Conservation (phyloP, 495 filamentous ascomycete genomes). For the Darksidea phi region DNA sequence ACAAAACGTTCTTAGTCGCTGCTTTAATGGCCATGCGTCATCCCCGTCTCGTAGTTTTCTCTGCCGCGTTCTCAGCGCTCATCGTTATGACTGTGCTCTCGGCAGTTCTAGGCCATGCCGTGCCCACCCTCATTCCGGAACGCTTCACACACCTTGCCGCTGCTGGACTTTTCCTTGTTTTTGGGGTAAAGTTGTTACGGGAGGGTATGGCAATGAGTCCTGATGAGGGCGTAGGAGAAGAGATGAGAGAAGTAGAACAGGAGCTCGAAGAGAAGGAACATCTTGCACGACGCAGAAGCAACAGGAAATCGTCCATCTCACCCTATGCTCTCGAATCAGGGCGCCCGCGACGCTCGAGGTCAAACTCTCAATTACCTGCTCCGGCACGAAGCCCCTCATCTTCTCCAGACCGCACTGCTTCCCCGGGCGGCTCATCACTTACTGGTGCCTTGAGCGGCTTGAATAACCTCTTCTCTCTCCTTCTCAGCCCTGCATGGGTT, state of each 20-base stretch:
- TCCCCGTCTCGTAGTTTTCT: constrained; percentile 86
- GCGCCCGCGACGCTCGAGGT: constrained; percentile 55
- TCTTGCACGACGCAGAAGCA: constrained; percentile 48
- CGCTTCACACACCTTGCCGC: constrained; percentile 83
- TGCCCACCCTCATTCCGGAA: constrained; percentile 88
- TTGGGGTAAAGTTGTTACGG: constrained; percentile 78
- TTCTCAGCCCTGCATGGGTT: constrained; percentile 95
- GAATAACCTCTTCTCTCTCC: constrained; percentile 79
- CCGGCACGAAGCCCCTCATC: constrained; percentile 60
- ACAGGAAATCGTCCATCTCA: constrained; percentile 56
- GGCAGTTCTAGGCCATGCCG: constrained; percentile 88
- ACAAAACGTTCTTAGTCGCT: constrained; percentile 97
- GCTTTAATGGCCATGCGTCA: constrained; percentile 99
- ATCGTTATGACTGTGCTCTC: constrained; percentile 96
- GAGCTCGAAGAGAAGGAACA: constrained; percentile 94
- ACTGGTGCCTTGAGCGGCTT: constrained; percentile 56
- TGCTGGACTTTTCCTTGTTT: constrained; percentile 80
- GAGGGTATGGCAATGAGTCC: constrained; percentile 86
- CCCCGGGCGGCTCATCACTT: constrained; percentile 49
- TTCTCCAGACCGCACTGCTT: constrained; percentile 59
- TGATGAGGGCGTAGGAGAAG: constrained; percentile 84
- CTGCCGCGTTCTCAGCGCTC: constrained; percentile 86
- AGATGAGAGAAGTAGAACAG: constrained; percentile 95
- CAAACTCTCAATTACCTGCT: constrained; percentile 59
- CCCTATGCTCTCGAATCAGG: constrained; percentile 68